These are phyloP conservation scores for Juncus inflexus DNA, from an alignment of 176 grass and related monocot species.

Conservation along the genomic window DNA sequence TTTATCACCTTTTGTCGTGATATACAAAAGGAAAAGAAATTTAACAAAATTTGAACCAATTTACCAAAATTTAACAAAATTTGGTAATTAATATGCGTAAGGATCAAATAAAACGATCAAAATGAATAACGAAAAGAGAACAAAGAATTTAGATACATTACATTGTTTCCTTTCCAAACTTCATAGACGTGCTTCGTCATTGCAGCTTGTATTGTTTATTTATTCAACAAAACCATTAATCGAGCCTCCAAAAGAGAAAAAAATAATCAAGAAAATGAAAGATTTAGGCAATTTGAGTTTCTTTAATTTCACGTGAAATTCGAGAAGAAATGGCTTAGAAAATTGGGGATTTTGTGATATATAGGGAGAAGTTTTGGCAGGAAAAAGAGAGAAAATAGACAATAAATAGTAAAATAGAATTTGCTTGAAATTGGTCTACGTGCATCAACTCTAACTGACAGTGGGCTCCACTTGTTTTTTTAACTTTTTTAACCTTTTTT, in stretches of 20 bases:
- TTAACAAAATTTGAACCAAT: too few species aligned
- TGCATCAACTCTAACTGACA: too few species aligned
- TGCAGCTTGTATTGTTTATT: neutral
- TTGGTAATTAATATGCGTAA: neutral
- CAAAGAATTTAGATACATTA: conserved; percentile 31
- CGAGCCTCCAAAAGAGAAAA: neutral
- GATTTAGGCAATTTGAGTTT: neutral
- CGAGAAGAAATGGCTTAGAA: neutral
- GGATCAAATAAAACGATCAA: neutral
- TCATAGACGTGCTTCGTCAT: conserved; percentile 76
- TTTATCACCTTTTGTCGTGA: neutral
- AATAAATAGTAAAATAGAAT: conserved; percentile 7
- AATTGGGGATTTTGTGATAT: too few species aligned
- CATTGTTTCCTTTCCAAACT: conserved; percentile 89
- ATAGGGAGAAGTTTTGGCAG: neutral
- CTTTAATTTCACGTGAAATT: neutral
- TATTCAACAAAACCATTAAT: neutral
- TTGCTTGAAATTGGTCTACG: too few species aligned
- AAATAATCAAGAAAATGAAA: conserved; percentile 8
- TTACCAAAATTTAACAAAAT: too few species aligned
- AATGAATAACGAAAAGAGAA: neutral
- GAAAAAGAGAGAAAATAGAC: neutral
- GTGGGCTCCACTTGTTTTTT: too few species aligned
- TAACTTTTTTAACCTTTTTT: too few species aligned
- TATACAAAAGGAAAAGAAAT: too few species aligned